Conservation (phyloP, 768 basidiomycete genomes). For the Coprinopsis marcescibilis region DNA sequence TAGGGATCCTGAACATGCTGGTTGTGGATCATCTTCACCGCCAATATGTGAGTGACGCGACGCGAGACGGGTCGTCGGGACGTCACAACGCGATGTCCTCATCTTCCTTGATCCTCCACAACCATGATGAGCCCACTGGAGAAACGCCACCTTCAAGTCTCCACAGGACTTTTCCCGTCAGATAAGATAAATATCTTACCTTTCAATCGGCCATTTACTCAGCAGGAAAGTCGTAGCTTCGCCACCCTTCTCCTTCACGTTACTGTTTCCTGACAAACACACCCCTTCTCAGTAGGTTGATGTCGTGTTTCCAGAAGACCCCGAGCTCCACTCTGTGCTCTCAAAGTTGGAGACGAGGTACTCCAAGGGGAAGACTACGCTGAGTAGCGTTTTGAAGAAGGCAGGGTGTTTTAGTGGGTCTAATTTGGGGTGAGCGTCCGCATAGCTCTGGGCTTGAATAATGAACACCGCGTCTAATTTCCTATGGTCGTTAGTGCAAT, state of each 20-base stretch:
- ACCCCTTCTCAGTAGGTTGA: slow-evolving; percentile 51
- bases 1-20: too few relatives aligned
- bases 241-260: neutral
- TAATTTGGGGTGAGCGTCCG: too few relatives aligned
- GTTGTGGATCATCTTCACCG: too few relatives aligned
- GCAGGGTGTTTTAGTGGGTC: slow-evolving; percentile 15
- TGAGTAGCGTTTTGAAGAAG: slow-evolving; percentile 33
- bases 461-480: too few relatives aligned
- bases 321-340: slow-evolving; percentile 33
- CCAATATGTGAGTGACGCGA: too few relatives aligned
- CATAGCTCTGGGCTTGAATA: too few relatives aligned
- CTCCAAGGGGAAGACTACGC: slow-evolving; percentile 33
- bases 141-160: slow-evolving; percentile 15
- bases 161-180: slow-evolving; percentile 6
- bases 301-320: slow-evolving; percentile 48
- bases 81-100: too few relatives aligned
- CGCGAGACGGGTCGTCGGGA: too few relatives aligned
- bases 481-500: too few relatives aligned
- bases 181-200: slow-evolving; percentile 21
- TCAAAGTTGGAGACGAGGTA: slow-evolving; percentile 38
- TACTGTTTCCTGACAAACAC: slow-evolving; percentile 2
- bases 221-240: slow-evolving; percentile 38
- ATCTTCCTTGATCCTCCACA: neutral
- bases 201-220: slow-evolving; percentile 33
- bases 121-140: slow-evolving; percentile 8